Conservation (phyloP, 2,329 filamentous ascomycete species). For the Xylaria sp. region DNA sequence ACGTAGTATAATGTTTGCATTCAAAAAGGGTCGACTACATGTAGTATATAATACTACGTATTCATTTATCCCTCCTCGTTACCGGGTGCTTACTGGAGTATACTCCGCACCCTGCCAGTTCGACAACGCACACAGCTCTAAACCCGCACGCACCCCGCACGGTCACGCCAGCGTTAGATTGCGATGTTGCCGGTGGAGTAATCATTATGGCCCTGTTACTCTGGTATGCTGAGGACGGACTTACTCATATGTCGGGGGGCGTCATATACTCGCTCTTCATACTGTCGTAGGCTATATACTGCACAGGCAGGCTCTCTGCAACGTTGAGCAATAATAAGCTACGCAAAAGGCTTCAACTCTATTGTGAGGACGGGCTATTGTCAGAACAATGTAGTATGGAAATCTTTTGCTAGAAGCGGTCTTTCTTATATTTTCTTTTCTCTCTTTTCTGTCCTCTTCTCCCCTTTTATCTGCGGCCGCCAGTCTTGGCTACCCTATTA, state of each 20-base stretch:
- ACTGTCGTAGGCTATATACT: no score
- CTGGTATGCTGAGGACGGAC: neutral
- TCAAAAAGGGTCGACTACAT: no score
- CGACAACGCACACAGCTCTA: neutral
- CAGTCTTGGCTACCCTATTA: slow-evolving; percentile 1
- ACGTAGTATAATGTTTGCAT: no score
- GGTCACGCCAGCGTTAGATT: neutral
- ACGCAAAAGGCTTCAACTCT: no score
- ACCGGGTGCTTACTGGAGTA: slow-evolving; percentile 12
- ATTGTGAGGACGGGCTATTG: no score
- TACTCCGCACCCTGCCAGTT: neutral
- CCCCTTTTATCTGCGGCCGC: neutral
- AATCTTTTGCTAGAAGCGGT: no score
- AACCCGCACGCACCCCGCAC: neutral
- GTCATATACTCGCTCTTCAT: no score
- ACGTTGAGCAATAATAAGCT: no score
- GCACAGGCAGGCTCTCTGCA: neutral
- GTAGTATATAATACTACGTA: neutral
- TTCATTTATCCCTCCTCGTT: no score
- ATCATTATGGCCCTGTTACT: neutral
- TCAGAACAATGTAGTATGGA: no score
- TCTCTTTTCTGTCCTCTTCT: neutral
- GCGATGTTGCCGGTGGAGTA: neutral
- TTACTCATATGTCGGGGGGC: no score
- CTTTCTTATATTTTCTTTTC: neutral